Base-by-base conservation (phyloP, 768 basidiomycete genomes). In the Podaxis sp. region DNA sequence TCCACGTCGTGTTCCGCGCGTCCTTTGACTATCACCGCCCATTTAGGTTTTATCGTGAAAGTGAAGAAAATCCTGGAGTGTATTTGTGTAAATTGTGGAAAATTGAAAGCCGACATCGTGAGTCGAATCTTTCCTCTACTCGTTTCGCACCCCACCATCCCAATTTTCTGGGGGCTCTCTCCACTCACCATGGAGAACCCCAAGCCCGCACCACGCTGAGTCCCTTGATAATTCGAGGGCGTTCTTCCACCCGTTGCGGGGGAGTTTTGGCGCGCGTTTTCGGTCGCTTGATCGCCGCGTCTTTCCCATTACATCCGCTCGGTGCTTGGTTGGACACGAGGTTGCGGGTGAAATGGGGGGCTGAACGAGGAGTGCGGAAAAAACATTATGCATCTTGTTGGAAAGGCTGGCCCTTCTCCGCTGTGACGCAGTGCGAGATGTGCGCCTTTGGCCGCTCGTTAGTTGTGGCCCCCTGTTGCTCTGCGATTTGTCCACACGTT, bases 51-150 rank as follows among this genome's bases (percentile, higher is more conserved):
- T 79, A 89, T 98, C 70, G 84, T 93, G 75, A 98, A 98, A 87
- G 95, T 98, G 76, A 99, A 99, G 84, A 98, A 99, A 84, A 97
- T 99, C 73, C 77, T 98, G 80, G 97, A 99, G 82, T 91, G 90
- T 78, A 94, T 99, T 67, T 99, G 97, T 82, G 93, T 96, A 68
- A 96, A 96, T 73, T 99, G 97, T 75, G 97, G 97, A 74, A 96
- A 92, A 78, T 84, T 98, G 68, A 98, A 97, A 83, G 93, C 92
- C 66, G 94, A 98, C 79, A 89, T 88, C 83, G 95, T 97, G 88
- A 93, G 95, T 94, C 76, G 79, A 74, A 79, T 79, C 83, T 85
- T 86, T 85, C 85, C 85, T 86, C 85, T 87, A 85, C 90, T 93
- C 90, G 90, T 91, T 93, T 92, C 86, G 90, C 89, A 89, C 90